Percentiles rank a stretch among this genome's conserved stretches.
These are phyloP conservation scores for Pseudevernia furfuracea DNA, from an alignment of 495 filamentous ascomycete species.

Conservation along the genomic window DNA sequence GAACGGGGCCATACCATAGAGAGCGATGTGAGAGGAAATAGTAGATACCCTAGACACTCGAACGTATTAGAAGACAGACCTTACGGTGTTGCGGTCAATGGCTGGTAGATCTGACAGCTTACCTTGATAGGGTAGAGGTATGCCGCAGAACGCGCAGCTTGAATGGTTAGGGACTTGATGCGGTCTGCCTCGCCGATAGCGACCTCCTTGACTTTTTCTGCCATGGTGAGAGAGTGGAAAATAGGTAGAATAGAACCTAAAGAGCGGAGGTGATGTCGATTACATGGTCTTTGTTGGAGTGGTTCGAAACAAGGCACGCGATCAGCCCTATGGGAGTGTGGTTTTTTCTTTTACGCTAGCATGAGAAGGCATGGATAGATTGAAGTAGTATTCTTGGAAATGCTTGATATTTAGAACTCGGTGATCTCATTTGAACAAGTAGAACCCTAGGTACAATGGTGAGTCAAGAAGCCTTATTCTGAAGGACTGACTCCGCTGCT, in stretches of 20 bases:
- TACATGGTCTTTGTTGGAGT: neutral
- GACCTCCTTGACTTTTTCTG: constrained; percentile 37
- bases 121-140: constrained; percentile 84
- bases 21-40: constrained; percentile 65
- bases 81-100: neutral
- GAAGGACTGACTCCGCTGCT: constrained; percentile 9
- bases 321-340: neutral
- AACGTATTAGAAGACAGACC: neutral
- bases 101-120: constrained; percentile 11
- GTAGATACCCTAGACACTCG: constrained; percentile 55
- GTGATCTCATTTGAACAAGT: neutral
- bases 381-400: too few species aligned
- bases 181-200: constrained; percentile 37
- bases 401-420: neutral
- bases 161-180: constrained; percentile 43
- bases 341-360: neutral
- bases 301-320: constrained; percentile 5
- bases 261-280: neutral
- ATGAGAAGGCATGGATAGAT: neutral
- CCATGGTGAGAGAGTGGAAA: constrained; percentile 27
- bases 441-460: neutral
- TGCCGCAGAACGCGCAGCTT: constrained; percentile 63
- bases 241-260: neutral
- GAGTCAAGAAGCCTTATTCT: constrained; percentile 1
- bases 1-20: constrained; percentile 38